phyloP scores from a whole-genome alignment of 2,329 filamentous ascomycete species.

The Penicillium sp. region DNA sequence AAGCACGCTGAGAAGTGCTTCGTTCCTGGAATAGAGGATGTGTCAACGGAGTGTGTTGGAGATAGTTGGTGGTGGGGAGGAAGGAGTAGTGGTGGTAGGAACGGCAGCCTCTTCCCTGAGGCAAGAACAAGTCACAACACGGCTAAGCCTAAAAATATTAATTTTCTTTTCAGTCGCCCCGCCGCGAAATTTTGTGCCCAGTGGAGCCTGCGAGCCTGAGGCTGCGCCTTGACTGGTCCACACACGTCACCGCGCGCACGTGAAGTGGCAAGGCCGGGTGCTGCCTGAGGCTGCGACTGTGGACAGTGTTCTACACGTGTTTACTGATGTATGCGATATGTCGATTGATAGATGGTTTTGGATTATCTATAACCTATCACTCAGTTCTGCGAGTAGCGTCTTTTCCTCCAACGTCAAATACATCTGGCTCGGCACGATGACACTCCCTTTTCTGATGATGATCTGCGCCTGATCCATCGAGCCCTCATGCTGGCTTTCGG shows the following conservation, averaged over 20 bases:
- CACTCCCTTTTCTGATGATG: conserved; percentile 26
- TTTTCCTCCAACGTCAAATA: conserved; percentile 30
- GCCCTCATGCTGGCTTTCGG: neutral
- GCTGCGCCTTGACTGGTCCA: conserved; percentile 12
- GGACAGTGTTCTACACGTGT: too few species aligned
- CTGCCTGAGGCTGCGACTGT: conserved; percentile 2
- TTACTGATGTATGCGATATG: too few species aligned
- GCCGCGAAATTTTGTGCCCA: conserved; percentile 12
- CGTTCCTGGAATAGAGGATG: neutral
- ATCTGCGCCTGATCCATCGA: conserved; percentile 24
- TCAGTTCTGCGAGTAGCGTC: conserved; percentile 29
- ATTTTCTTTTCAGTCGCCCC: neutral
- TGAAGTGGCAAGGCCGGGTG: conserved; percentile 13
- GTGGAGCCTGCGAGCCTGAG: conserved; percentile 6
- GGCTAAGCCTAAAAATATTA: neutral
- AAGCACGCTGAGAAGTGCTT: neutral
- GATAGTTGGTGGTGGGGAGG: neutral
- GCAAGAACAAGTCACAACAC: conserved; percentile 45
- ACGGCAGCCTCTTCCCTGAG: neutral
- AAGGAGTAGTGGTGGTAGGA: neutral
- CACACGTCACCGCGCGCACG: conserved; percentile 12
- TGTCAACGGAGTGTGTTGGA: neutral
- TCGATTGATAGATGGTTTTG: neutral
- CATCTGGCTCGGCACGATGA: conserved; percentile 32
- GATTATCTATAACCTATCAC: conserved; percentile 33